phyloP scores from a whole-genome alignment of 2,329 filamentous ascomycete genomes.

The Colletotrichum acutatum region DNA sequence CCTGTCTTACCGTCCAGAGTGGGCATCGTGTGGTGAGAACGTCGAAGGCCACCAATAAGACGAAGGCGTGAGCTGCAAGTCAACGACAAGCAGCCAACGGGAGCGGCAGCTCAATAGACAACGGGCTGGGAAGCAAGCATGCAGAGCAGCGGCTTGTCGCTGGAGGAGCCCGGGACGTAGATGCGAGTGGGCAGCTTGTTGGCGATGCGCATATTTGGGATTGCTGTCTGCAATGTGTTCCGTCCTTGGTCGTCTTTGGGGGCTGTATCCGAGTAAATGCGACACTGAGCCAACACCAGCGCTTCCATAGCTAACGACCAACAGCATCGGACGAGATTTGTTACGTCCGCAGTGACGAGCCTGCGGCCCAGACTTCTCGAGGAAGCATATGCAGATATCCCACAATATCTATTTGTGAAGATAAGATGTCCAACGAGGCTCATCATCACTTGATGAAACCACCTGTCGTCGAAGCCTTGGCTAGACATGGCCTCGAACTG shows the following conservation, averaged over 20 bases:
- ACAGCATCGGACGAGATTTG: neutral
- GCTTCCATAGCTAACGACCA: neutral
- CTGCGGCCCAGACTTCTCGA: neutral
- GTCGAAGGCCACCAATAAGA: constrained; percentile 23
- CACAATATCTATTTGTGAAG: neutral
- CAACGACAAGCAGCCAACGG: constrained; percentile 20
- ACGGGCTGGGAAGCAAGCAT: constrained; percentile 14
- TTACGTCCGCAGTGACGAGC: neutral
- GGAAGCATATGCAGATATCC: neutral
- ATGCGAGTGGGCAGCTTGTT: neutral
- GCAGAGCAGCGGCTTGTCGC: constrained; percentile 13
- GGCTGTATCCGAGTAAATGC: neutral
- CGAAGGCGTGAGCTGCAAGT: constrained; percentile 1
- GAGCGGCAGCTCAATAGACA: constrained; percentile 18
- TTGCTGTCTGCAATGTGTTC: neutral
- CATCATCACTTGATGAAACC: neutral
- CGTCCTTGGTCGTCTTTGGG: neutral
- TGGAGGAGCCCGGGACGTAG: constrained; percentile 1
- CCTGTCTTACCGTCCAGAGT: constrained; percentile 21
- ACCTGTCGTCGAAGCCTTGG: neutral
- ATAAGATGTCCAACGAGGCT: neutral
- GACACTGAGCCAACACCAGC: neutral
- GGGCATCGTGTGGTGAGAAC: constrained; percentile 12
- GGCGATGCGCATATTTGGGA: neutral
- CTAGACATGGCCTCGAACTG: neutral